Conservation (phyloP, 371 early-diverging fungal species). For the Mucor saturninus region DNA sequence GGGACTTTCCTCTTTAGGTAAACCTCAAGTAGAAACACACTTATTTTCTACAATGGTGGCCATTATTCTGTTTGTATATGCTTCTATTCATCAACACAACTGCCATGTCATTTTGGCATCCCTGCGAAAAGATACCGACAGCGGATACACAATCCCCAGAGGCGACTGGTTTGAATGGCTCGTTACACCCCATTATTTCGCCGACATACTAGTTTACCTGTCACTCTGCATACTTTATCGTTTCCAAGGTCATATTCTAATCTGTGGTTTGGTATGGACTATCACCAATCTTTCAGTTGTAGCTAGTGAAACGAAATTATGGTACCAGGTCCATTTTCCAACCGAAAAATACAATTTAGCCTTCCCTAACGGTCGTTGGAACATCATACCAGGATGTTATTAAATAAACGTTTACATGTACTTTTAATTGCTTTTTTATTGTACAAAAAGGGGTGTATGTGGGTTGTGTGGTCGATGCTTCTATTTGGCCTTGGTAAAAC, state of each 20-base stretch:
- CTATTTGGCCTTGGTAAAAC: slow-evolving; percentile 87
- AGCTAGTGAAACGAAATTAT: slow-evolving; percentile 63
- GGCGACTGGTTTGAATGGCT: slow-evolving; percentile 76
- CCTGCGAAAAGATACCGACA: slow-evolving; percentile 39
- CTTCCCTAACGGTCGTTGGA: slow-evolving; percentile 44
- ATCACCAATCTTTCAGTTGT: slow-evolving; percentile 64
- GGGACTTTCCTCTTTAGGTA: slow-evolving; percentile 35
- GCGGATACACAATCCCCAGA: slow-evolving; percentile 61
- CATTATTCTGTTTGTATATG: slow-evolving; percentile 47
- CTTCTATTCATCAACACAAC: slow-evolving; percentile 65
- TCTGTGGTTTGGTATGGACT: slow-evolving; percentile 62
- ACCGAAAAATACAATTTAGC: slow-evolving; percentile 31
- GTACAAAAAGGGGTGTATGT: slow-evolving; percentile 11
- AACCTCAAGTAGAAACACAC: neutral
- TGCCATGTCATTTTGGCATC: slow-evolving; percentile 71
- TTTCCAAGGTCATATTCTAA: slow-evolving; percentile 35
- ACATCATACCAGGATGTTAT: slow-evolving; percentile 51
- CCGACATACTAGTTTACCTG: slow-evolving; percentile 78
- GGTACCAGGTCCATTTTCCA: slow-evolving; percentile 66
- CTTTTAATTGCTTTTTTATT: neutral
- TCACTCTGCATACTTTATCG: slow-evolving; percentile 44
- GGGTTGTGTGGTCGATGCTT: slow-evolving; percentile 4
- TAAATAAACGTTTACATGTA: slow-evolving; percentile 20
- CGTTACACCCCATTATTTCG: slow-evolving; percentile 74
- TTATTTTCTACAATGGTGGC: slow-evolving; percentile 5